Base-by-base conservation (phyloP, 2,329 filamentous ascomycete genomes). In the Elsinoe ampelina region DNA sequence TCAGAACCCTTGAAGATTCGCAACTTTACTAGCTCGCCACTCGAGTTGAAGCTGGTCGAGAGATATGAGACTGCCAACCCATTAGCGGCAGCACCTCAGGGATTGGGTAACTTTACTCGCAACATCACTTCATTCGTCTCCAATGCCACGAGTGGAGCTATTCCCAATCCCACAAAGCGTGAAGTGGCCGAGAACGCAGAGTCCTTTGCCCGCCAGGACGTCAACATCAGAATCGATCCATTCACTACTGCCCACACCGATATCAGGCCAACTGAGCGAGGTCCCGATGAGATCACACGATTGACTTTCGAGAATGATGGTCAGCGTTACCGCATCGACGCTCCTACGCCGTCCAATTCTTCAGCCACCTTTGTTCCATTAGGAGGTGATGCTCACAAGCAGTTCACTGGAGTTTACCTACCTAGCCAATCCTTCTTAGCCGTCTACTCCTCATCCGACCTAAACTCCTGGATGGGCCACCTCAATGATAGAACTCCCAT, bases 391-490 rank as follows among this genome's bases (percentile, higher is more conserved):
- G 19, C 11, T n/a, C 54, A 47, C 36, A 65, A 68, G 34, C 68
- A 67, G 6, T 75, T 72, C 58, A 71, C 68, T 8, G 74, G 70
- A 5, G 64, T 78, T 4, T 78, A 72, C 63, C 67, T 75, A 50
- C 68, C 68, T 8, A 57, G 61, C 0, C 56, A 63, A 4, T 57
- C 65, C 15, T 70, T 78, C 64, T 68, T 84, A 57, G 68, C 79
- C 39, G 75, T 97, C 59, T 84, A 85, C 72, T 88, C 84, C 60
- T 89, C 84, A 4, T 79, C 84, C 13, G 78, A 82, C 55, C 79
- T 91, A 51, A 69, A 82, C 60, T 73, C 77, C 55, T 95, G 93
- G 93, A 97, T 97, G 91, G 72, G 77, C 57, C 78, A 84, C 60
- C 77, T 97, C 41, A 76, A 79, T 59, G 81, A 91, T 65, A 78